Evolutionary conservation across 345 rosid genomes (phyloP), one percentile per base, ranked within the genome.

Genomic region (Eutrema japonicum): DNA sequence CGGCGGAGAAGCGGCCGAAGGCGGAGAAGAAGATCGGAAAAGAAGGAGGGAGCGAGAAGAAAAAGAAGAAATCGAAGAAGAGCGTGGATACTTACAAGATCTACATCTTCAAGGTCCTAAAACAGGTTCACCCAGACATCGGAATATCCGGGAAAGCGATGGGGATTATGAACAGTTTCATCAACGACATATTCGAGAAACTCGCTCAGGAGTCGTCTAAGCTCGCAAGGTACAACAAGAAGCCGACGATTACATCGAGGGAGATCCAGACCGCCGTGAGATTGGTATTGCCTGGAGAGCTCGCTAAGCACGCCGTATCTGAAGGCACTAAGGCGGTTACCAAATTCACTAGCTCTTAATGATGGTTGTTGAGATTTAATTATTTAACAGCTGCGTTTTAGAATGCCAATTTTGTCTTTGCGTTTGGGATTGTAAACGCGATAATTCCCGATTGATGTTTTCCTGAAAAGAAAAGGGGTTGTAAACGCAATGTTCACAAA

Each of bases 81-180:
- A 84, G 83, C 81, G 54, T 12, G 4, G 89, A 87, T 82, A 85
- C 92, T 0, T 87, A 87, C 77, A 87, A 85, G 85, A 88, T 88
- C 74, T 88, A 87, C 75, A 85, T 87, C 45, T 87, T 87, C 80
- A 87, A 87, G 82, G 87, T 86, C 11, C 58, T 86, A 61, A 86
- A 86, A 57, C 90, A 86, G 78, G 88, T 86, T 0, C 88, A 86
- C 18, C 88, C 88, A 0, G 90, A 81, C 10, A 48, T 65, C 57
- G 57, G 70, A 35, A 65, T 65, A 45, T 90, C 90, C 0, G 80
- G 83, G 7, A 79, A 81, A 72, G 93, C 91, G 0, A 86, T 86
- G 91, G 74, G 81, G 36, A 76, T 85, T 7, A 78, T 90, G 12
- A 86, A 88, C 73, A 85, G 78, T 32, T 74, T 81, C 68, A 85